Evolutionary conservation across 2,329 filamentous ascomycete genomes (phyloP), one percentile per base, ranked within the genome.

Genomic region (Chlorencoelia australis): DNA sequence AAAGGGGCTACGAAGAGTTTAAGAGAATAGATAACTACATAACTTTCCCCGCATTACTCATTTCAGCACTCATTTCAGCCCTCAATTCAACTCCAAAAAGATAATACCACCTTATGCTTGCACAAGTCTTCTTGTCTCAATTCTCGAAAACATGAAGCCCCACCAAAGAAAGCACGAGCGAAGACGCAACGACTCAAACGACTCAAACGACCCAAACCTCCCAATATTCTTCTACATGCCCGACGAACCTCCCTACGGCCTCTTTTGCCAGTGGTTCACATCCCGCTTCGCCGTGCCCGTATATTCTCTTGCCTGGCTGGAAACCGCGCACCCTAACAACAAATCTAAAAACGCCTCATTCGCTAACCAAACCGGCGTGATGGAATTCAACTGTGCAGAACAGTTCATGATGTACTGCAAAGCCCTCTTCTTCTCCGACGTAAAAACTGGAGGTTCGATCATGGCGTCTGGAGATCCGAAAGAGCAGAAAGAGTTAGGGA

Each of bases 331-430:
- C 1, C 42, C 61, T 1, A 43, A 59, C 20, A 54, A 51, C 7
- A 47, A 54, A 20, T 9, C 33, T 24, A 37, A 33, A 27, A 27
- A 36, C 22, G 39, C 37, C 13, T 22, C 16, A 29, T 30, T 33
- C 17, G 30, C 16, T 14, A 30, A 37, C 18, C 24, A 28, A 17
- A 40, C 16, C 30, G n/a, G n/a, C n/a, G n/a, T n/a, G n/a, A 51
- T 60, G 36, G 51, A 45, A 5, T 61, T 63, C 44, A 47, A 33
- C 39, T 60, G 56, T 37, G 57, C 56, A 5, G 60, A 63, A 43
- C 59, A 63, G 37, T 62, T 59, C 44, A 63, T 63, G 59, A 63
- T 61, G 61, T 62, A 56, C 46, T 59, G 57, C 54, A 62, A 63
- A 46, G 60, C 60, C 13, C 53, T 47, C 10, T 51, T 52, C 3